phyloP scores from a whole-genome alignment of 345 rosid species.

The Leavenworthia alabamica region DNA sequence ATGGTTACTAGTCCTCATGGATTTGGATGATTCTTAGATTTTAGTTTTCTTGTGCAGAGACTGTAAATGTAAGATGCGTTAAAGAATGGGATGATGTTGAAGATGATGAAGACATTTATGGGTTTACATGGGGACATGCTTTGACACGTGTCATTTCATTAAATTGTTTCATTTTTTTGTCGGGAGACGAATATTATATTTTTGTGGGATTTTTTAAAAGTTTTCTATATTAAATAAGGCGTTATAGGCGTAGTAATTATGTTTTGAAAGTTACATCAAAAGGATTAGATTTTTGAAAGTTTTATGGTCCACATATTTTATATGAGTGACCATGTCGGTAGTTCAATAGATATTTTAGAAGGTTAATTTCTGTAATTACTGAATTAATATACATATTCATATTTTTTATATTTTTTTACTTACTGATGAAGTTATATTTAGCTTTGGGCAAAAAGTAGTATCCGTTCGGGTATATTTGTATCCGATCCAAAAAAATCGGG shows the following conservation, averaged over 20 bases:
- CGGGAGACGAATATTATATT: background rate
- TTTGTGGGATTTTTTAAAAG: no score
- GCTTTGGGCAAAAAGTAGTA: no score
- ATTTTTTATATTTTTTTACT: background rate
- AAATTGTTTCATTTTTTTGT: background rate
- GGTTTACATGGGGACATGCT: slow-evolving; percentile 21
- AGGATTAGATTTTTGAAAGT: slow-evolving; percentile 12
- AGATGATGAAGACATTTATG: slow-evolving; percentile 3
- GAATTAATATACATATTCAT: background rate
- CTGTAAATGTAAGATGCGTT: background rate
- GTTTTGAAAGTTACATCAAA: background rate
- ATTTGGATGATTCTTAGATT: background rate
- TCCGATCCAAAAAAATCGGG: no score
- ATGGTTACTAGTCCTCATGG: slow-evolving; percentile 59
- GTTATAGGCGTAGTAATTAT: slow-evolving; percentile 5
- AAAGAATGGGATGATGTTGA: slow-evolving; percentile 6
- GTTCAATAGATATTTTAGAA: background rate
- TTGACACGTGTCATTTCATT: slow-evolving; percentile 23
- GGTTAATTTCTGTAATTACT: background rate
- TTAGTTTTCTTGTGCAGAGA: slow-evolving; percentile 9
- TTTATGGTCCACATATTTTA: background rate
- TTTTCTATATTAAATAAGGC: no score
- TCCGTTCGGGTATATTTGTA: no score
- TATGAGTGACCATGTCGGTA: slow-evolving; percentile 15
- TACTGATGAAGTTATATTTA: background rate